Base-by-base conservation (phyloP, 1,284 basidiomycete genomes). In the Pisolithus thermaeus region DNA sequence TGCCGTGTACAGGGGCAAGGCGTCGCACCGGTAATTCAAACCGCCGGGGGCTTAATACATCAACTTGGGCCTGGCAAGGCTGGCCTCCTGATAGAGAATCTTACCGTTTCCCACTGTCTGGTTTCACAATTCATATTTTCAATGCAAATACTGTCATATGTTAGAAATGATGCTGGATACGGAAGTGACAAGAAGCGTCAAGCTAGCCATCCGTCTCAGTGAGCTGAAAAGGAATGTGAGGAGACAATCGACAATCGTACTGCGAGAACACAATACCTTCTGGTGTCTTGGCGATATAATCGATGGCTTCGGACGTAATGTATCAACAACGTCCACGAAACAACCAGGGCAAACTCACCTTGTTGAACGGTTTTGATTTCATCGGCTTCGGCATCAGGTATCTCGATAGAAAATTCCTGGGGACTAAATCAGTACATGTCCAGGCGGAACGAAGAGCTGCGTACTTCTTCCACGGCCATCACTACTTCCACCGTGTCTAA, bases 381-480 rank as follows among this genome's bases (percentile, higher is more conserved):
- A 71, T 99, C 97, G n/a, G 96, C 97, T 72, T 99, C 97, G 53
- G 84, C 87, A 66, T 99, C 97, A 46, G 97, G 96, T 66, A 99
- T 99, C 71, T 96, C 91, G 63, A 93, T 90, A 30, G 78, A 74
- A 64, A 92, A 92, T 61, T 92, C 92, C 91, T 93, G 59, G 46
- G 46, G 25, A 41, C 22, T 14, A 46, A 23, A 46, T 47, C 50
- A 50, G 53, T 37, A 16, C 20, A 18, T 23, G 28, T 23, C 45
- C 47, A 18, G 27, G 3, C 14, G 9, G 28, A 18, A 25, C 23
- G 43, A 30, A 14, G 50, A 46, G 12, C 45, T 11, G 39, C 74
- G 42, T 69, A 92, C 96, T 85, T 99, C 96, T 75, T 99, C 97
- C 61, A 99, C 90, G 46, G 96, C 94, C 95, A 99, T 98, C 63